Evolutionary conservation across 192 early-diverging fungal genomes (phyloP).

Genomic region (Podila epigama): DNA sequence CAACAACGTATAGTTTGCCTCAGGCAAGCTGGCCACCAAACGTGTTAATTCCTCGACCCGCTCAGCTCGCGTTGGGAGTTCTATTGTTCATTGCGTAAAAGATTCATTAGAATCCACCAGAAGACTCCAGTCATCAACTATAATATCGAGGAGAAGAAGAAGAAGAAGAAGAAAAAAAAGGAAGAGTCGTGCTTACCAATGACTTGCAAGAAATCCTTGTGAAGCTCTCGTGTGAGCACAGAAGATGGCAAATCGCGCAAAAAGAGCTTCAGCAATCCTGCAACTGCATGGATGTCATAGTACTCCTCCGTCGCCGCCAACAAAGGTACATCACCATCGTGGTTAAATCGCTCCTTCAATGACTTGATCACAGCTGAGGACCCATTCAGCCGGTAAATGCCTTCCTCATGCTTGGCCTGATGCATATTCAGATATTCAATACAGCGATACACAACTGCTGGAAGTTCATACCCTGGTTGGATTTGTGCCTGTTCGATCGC

Average conservation of each 20-base stretch:
- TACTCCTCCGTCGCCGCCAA: conserved; percentile 63
- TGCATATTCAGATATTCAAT: conserved; percentile 95
- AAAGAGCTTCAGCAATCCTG: conserved; percentile 92
- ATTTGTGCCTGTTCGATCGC: conserved; percentile 76
- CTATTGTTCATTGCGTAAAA: conserved; percentile 39
- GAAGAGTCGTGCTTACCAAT: conserved; percentile 57
- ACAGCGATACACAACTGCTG: conserved; percentile 92
- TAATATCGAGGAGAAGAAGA: no score
- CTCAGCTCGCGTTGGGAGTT: conserved; percentile 80
- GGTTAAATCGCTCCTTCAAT: conserved; percentile 85
- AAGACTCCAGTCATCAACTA: no score
- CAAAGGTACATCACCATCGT: conserved; percentile 80
- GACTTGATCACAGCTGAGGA: conserved; percentile 71
- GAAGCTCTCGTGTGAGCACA: conserved; percentile 89
- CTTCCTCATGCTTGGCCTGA: conserved; percentile 91
- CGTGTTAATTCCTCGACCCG: conserved; percentile 84
- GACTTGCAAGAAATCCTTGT: conserved; percentile 83
- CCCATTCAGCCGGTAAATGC: conserved; percentile 93
- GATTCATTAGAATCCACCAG: not conserved
- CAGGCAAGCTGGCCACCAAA: conserved; percentile 79
- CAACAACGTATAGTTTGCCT: conserved; percentile 90
- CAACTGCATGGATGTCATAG: conserved; percentile 94
- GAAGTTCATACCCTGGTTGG: conserved; percentile 81
- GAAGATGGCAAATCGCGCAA: conserved; percentile 89
- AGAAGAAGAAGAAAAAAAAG: not conserved